Evolutionary conservation across 169 alveolate species (phyloP).

Genomic region (Eimeria falciformis): DNA sequence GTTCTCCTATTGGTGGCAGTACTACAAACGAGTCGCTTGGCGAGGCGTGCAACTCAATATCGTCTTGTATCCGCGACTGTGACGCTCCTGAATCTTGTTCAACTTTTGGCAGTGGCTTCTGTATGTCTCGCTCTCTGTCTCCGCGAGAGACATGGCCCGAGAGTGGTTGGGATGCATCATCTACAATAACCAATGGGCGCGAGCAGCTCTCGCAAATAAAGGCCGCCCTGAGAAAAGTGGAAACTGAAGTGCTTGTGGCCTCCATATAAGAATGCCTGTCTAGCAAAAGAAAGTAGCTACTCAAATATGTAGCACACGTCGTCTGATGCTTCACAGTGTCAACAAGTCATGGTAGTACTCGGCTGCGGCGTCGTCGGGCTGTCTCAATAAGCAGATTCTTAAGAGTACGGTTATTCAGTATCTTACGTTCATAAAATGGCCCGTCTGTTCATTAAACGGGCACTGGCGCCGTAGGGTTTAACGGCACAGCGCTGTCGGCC

Average conservation of each 20-base stretch:
- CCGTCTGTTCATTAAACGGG: background rate
- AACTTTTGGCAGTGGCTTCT: background rate
- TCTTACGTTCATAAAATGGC: background rate
- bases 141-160: background rate
- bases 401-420: background rate
- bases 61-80: background rate
- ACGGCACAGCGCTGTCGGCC: no score
- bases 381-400: constrained; percentile 2
- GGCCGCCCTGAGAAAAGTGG: constrained; percentile 44
- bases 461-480: no score
- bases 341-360: background rate
- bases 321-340: constrained; percentile 1
- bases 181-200: constrained; percentile 44
- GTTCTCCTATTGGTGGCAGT: background rate
- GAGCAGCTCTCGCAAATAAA: constrained; percentile 52
- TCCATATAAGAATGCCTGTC: constrained; percentile 32
- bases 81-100: background rate
- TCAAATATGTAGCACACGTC: background rate
- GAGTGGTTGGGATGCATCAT: background rate
- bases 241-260: background rate
- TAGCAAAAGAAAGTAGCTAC: background rate
- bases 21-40: background rate
- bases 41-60: background rate
- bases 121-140: background rate
- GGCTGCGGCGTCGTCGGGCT: no score